Evolutionary conservation across 2,329 filamentous ascomycete species (phyloP).

Genomic region (Sporothrix curviconia): DNA sequence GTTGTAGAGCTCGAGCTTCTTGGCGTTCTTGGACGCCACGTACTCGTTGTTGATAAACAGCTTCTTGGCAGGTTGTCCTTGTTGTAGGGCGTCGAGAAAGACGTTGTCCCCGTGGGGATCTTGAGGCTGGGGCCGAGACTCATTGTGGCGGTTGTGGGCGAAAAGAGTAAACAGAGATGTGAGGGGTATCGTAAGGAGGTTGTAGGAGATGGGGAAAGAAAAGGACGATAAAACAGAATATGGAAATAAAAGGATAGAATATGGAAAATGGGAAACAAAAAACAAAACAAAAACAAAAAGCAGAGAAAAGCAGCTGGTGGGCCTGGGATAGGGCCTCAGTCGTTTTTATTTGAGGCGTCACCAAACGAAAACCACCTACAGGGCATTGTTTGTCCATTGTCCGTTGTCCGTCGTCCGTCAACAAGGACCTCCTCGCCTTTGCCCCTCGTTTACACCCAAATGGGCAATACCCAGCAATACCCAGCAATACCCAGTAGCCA

Average conservation of each 20-base stretch:
- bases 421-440: neutral
- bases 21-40: conserved; percentile 35
- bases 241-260: neutral
- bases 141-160: conserved; percentile 21
- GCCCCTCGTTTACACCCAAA: neutral
- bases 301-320: neutral
- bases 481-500: neutral
- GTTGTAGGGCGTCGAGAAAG: conserved; percentile 23
- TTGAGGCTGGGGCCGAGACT: conserved; percentile 23
- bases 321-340: no score
- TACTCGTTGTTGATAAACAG: conserved; percentile 34
- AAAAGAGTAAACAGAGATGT: no score
- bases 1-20: conserved; percentile 43
- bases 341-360: no score
- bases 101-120: conserved; percentile 5
- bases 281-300: neutral
- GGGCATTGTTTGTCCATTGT: no score
- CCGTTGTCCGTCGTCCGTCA: no score
- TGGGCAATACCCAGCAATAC: neutral
- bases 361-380: no score
- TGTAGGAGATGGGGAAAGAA: neutral
- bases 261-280: neutral
- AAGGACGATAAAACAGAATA: neutral
- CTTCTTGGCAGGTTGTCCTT: conserved; percentile 30
- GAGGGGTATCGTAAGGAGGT: no score